Evolutionary conservation across 192 early-diverging fungal genomes (phyloP), one percentile per base, ranked within the genome.

Genomic region (Rhizophlyctis rosea): DNA sequence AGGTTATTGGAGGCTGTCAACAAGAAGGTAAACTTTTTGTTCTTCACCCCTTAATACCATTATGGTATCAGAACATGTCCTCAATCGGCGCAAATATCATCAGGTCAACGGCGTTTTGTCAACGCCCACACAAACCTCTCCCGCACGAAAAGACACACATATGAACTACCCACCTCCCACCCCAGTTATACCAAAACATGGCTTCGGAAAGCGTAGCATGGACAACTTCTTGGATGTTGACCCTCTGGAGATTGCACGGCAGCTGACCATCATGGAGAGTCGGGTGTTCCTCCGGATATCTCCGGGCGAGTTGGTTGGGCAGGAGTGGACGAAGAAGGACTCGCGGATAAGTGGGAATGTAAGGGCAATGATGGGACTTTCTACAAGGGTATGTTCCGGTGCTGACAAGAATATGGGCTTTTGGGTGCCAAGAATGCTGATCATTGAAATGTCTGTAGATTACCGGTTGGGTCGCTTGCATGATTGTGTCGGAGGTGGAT

Each of bases 201-300:
- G n/a, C n/a, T n/a, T n/a, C n/a, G n/a, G n/a, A n/a, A n/a, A n/a
- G n/a, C n/a, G n/a, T n/a, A n/a, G n/a, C n/a, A 86, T 90, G 7
- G 88, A 93, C 34, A 81, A 72, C 23, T 68, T 95, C 35, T 59
- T 91, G 68, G 95, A 98, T 64, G 69, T 98, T 50, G 90, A 94
- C 71, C 88, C 95, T 4, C 68, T 89, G 54, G 95, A 98, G 73
- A 69, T 98, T 39, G 93, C 92, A 1, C 85, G 95, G 21, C 95
- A 98, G 74, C 76, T 98, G 59, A 98, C 95, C 0, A 76, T 98
- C 61, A 87, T 93, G 67, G 94, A 95, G 61, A 86, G 81, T 14
- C 86, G 82, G 30, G 70, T 91, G n/a, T 96, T 90, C 66, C 83
- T 77, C 70, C 77, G 81, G 52, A 93, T 98, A 59, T 79, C 85